Evolutionary conservation across 805 yeast species (phyloP).

Genomic region (Lipomyces spencermartinsiae): DNA sequence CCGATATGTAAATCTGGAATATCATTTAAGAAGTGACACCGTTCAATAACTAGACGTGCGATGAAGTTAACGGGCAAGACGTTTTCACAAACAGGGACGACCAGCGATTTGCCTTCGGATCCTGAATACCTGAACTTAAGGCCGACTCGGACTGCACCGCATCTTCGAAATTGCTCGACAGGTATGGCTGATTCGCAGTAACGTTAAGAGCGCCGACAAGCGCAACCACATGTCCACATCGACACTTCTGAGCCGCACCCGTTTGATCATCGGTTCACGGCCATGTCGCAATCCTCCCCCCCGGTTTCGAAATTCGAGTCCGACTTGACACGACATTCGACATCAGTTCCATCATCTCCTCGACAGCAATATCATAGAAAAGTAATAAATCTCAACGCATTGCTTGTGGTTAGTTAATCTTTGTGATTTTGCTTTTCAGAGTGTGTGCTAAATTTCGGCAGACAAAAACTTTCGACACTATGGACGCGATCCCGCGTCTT

Average conservation of each 20-base stretch:
- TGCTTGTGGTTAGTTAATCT: neutral
- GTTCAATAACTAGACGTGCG: too few species aligned
- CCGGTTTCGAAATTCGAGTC: neutral
- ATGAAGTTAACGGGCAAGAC: too few species aligned
- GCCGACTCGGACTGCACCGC: too few species aligned
- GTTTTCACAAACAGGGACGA: too few species aligned
- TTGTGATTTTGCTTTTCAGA: neutral
- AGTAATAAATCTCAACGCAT: neutral
- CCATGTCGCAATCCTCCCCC: neutral
- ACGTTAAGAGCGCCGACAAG: neutral
- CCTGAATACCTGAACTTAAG: too few species aligned
- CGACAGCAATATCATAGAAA: neutral
- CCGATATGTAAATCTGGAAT: too few species aligned
- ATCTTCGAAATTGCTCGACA: neutral
- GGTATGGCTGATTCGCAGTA: neutral
- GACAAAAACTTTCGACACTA: neutral
- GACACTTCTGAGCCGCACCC: constrained; percentile 2
- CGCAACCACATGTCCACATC: neutral
- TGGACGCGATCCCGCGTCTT: constrained; percentile 11
- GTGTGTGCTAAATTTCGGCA: neutral
- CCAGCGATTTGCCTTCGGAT: too few species aligned
- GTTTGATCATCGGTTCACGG: neutral
- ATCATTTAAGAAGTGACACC: too few species aligned
- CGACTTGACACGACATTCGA: neutral
- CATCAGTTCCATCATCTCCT: neutral